A percentile compares a stretch with the other conserved stretches of the same genome.
phyloP scores from a whole-genome alignment of 257 asterid genomes.

The Ligustrum vulgare region DNA sequence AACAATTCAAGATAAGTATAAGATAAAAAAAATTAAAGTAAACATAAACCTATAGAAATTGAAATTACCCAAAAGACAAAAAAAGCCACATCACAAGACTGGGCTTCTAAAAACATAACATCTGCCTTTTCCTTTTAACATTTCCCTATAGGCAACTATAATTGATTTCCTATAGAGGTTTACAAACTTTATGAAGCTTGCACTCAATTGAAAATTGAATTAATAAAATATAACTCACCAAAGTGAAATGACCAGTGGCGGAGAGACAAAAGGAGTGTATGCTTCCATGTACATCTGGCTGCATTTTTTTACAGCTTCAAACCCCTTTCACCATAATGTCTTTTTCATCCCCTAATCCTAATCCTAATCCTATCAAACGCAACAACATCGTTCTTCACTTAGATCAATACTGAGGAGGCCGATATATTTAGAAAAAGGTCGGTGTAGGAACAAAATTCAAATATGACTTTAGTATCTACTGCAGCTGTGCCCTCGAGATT shows the following conservation, averaged over 20 bases:
- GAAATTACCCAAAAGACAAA: slow-evolving; percentile 81
- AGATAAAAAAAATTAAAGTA: too few relatives aligned
- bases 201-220: slow-evolving; percentile 5
- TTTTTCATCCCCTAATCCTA: slow-evolving; percentile 84
- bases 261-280: slow-evolving; percentile 69
- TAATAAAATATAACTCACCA: slow-evolving; percentile 33
- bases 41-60: background rate
- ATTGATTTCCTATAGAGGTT: slow-evolving; percentile 66
- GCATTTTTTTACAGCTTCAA: slow-evolving; percentile 75
- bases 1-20: background rate
- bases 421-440: too few relatives aligned
- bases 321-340: slow-evolving; percentile 80
- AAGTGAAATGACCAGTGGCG: slow-evolving; percentile 65
- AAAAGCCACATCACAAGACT: slow-evolving; percentile 68
- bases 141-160: slow-evolving; percentile 72
- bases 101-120: slow-evolving; percentile 71
- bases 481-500: too few relatives aligned
- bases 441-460: too few relatives aligned
- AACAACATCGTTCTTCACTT: slow-evolving; percentile 47
- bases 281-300: slow-evolving; percentile 79
- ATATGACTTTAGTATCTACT: too few relatives aligned
- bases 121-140: slow-evolving; percentile 90
- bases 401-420: too few relatives aligned
- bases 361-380: slow-evolving; percentile 70
- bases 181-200: slow-evolving; percentile 24